phyloP scores from a whole-genome alignment of 495 filamentous ascomycete genomes.

The Tuber aestivum region DNA sequence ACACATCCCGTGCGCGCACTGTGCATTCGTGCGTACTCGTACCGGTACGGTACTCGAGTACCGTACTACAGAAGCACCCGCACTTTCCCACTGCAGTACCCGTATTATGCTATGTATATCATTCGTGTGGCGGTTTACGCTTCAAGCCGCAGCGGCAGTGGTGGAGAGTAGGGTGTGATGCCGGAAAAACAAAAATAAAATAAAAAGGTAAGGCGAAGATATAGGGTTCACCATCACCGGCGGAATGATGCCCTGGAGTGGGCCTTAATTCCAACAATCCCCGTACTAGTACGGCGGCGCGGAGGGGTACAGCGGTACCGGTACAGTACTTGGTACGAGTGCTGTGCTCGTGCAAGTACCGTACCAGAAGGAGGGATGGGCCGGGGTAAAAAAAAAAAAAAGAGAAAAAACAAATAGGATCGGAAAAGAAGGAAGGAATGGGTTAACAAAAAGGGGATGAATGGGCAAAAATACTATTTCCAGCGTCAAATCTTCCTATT shows the following conservation, averaged over 20 bases:
- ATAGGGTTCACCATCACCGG: background rate
- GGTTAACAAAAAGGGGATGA: background rate
- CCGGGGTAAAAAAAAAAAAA: too few relatives aligned
- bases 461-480: background rate
- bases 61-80: background rate
- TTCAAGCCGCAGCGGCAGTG: background rate
- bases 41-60: background rate
- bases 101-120: too few relatives aligned
- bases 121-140: background rate
- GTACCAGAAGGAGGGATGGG: too few relatives aligned
- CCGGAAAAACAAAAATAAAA: background rate
- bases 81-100: too few relatives aligned
- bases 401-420: too few relatives aligned
- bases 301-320: background rate
- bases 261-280: background rate
- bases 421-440: background rate
- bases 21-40: background rate
- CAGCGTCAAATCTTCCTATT: background rate
- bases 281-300: too few relatives aligned
- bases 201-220: background rate
- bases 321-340: too few relatives aligned
- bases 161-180: too few relatives aligned
- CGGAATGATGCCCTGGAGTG: background rate
- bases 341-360: too few relatives aligned
- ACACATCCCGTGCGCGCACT: background rate